Percentiles rank a stretch among this genome's conserved stretches.
These are phyloP conservation scores for Hydrangea macrophylla DNA, from an alignment of 148 eudicot species.

Conservation along the genomic window DNA sequence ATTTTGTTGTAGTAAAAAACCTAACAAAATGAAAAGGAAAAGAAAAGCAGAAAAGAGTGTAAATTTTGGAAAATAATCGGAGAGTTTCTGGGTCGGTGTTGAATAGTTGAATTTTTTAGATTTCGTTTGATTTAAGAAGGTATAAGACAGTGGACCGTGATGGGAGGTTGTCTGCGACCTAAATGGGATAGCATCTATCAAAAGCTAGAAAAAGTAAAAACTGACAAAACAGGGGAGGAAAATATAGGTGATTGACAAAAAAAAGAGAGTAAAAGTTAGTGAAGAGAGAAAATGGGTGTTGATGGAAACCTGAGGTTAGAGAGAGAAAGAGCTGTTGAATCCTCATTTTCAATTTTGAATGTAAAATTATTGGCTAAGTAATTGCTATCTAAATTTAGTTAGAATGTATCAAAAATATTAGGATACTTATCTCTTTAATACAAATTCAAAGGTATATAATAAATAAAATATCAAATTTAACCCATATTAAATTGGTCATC, in stretches of 20 bases:
- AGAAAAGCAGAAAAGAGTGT: no score
- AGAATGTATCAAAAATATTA: no score
- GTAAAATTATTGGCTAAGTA: no score
- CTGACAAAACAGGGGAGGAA: constrained; percentile 25
- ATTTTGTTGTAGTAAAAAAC: no score
- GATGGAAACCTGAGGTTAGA: constrained; percentile 21
- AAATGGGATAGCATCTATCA: constrained; percentile 82
- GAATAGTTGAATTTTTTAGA: constrained; percentile 50
- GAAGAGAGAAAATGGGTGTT: background rate
- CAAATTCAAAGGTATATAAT: no score
- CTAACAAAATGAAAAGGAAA: no score
- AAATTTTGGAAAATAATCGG: constrained; percentile 40
- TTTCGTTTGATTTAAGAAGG: constrained; percentile 47
- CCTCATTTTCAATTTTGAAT: constrained; percentile 12
- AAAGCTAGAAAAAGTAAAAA: constrained; percentile 48
- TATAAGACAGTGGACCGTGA: constrained; percentile 37
- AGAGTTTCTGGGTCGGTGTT: constrained; percentile 57
- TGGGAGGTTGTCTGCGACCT: constrained; percentile 66
- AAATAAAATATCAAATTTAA: no score
- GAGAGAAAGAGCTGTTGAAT: constrained; percentile 8
- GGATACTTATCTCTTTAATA: no score
- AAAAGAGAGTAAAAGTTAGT: background rate
- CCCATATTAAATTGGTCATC: no score
- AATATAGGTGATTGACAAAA: background rate
- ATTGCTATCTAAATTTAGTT: no score